Evolutionary conservation across 208 protist genomes (phyloP).

Genomic region (Leishmania gerbilli): DNA sequence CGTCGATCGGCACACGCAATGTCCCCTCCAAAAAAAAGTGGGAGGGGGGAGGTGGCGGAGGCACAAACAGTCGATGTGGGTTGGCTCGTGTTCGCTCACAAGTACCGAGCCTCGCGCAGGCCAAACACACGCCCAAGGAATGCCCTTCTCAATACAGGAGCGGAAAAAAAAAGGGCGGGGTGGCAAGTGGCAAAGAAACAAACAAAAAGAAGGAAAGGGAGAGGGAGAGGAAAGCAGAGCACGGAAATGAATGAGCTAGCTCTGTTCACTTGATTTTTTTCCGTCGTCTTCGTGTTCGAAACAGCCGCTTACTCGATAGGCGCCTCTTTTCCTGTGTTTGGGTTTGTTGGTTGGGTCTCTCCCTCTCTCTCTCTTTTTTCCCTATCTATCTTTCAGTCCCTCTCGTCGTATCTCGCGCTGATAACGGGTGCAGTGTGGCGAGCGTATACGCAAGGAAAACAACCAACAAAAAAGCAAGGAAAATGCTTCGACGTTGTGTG

Average conservation of each 20-base stretch:
- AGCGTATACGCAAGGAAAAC: too few relatives aligned
- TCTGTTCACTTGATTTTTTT: not conserved
- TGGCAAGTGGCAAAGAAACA: not conserved
- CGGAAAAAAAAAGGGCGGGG: not conserved
- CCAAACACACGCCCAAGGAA: not conserved
- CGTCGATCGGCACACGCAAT: not conserved
- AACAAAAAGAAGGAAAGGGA: not conserved
- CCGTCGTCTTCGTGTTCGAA: not conserved
- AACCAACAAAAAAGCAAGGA: not conserved
- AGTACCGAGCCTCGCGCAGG: not conserved
- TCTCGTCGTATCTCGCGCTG: too few relatives aligned
- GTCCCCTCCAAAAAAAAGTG: not conserved
- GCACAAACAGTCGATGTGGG: not conserved
- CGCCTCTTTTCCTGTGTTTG: too few relatives aligned
- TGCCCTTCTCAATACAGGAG: not conserved
- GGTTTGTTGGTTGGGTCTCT: too few relatives aligned
- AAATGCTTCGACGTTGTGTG: not conserved
- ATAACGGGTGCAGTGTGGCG: too few relatives aligned
- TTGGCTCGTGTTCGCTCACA: not conserved
- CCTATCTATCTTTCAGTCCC: too few relatives aligned
- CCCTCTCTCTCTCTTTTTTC: too few relatives aligned
- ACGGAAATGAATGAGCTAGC: not conserved
- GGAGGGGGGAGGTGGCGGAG: too few relatives aligned
- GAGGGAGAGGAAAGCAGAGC: not conserved
- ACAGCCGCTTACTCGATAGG: not conserved